phyloP scores from a whole-genome alignment of 192 early-diverging fungal species.

The Lobosporangium transversale region DNA sequence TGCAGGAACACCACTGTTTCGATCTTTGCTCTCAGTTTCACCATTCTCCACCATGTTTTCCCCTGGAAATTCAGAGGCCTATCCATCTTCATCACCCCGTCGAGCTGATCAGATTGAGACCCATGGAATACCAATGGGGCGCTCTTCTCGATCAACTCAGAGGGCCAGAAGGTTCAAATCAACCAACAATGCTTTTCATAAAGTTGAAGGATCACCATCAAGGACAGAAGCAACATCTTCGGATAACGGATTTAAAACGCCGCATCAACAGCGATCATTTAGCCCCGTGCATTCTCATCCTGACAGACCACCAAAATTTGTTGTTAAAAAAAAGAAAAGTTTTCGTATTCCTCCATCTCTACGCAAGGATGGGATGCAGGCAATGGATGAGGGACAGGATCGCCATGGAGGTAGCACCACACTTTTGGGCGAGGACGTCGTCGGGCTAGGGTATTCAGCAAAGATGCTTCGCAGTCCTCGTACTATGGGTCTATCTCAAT shows the following conservation, averaged over 20 bases:
- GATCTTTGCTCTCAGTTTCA: constrained; percentile 31
- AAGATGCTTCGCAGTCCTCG: constrained; percentile 4
- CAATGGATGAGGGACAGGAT: neutral
- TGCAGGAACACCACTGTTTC: constrained; percentile 29
- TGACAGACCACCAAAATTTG: neutral
- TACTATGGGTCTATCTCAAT: constrained; percentile 16
- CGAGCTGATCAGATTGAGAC: neutral
- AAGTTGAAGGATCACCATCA: neutral
- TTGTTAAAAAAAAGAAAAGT: neutral
- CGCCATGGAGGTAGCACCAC: neutral
- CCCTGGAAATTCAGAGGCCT: neutral
- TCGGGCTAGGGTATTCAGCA: constrained; percentile 15
- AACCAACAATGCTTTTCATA: neutral
- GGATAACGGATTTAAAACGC: neutral
- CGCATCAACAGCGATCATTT: constrained; percentile 12
- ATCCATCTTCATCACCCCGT: neutral
- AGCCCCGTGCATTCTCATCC: constrained; percentile 13
- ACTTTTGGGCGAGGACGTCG: constrained; percentile 2
- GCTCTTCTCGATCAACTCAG: neutral
- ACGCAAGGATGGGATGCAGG: neutral
- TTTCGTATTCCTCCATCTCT: neutral
- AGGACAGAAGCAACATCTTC: neutral
- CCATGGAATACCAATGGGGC: neutral
- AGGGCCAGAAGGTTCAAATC: constrained; percentile 2
- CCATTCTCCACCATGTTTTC: constrained; percentile 47